phyloP scores from a whole-genome alignment of 2,329 filamentous ascomycete genomes.

The Boeremia lycopersici region DNA sequence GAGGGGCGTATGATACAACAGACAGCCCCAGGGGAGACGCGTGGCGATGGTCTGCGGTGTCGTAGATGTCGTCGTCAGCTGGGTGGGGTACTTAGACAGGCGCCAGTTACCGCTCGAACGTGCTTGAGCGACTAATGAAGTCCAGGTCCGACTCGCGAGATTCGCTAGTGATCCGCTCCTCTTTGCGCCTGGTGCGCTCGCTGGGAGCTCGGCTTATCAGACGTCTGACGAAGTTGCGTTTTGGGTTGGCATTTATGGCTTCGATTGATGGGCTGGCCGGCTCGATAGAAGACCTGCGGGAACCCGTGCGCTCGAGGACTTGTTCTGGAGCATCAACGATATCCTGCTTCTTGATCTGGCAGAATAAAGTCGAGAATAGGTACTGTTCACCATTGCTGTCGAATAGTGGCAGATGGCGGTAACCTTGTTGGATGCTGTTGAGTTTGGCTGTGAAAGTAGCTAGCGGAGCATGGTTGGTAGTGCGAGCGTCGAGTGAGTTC shows the following conservation, averaged over 20 bases:
- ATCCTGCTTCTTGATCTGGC: slow-evolving; percentile 74
- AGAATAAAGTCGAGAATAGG: slow-evolving; percentile 93
- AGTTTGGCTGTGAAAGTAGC: slow-evolving; percentile 95
- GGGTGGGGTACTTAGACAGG: slow-evolving; percentile 21
- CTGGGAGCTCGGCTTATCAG: slow-evolving; percentile 53
- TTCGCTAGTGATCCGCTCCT: slow-evolving; percentile 40
- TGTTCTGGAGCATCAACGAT: slow-evolving; percentile 50
- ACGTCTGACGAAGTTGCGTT: slow-evolving; percentile 47
- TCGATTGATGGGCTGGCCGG: slow-evolving; percentile 37
- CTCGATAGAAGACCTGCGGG: slow-evolving; percentile 36
- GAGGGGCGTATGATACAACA: slow-evolving; percentile 27
- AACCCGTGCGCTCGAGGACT: slow-evolving; percentile 25
- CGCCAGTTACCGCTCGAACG: slow-evolving; percentile 38
- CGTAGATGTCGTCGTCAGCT: slow-evolving; percentile 27
- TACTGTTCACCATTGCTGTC: slow-evolving; percentile 91
- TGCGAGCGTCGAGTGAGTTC: slow-evolving; percentile 79
- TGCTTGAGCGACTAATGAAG: slow-evolving; percentile 45
- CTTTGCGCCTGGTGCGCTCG: slow-evolving; percentile 47
- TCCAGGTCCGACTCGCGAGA: slow-evolving; percentile 41
- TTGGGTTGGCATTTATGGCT: slow-evolving; percentile 39
- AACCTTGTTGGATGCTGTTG: slow-evolving; percentile 85
- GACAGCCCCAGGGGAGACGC: slow-evolving; percentile 23
- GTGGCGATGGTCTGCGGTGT: slow-evolving; percentile 12
- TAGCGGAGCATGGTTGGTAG: slow-evolving; percentile 68
- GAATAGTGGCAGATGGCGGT: slow-evolving; percentile 87